phyloP scores from a whole-genome alignment of 352 stramenopile species.

The Phytophthora pisi region DNA sequence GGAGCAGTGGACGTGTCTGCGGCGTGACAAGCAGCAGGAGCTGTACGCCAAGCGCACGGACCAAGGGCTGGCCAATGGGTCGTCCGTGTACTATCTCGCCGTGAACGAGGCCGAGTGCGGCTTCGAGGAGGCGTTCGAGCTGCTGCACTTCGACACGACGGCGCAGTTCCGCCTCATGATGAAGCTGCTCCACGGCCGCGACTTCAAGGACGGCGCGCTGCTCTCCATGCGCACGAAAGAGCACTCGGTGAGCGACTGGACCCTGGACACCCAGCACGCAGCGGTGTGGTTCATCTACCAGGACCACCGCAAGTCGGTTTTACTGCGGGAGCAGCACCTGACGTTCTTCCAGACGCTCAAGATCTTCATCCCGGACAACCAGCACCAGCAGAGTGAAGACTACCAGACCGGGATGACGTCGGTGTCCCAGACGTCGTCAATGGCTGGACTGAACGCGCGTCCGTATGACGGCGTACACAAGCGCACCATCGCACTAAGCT shows the following conservation, averaged over 20 bases:
- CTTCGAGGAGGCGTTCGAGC: constrained; percentile 65
- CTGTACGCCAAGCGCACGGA: constrained; percentile 57
- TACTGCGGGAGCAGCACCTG: constrained; percentile 58
- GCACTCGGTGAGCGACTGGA: constrained; percentile 41
- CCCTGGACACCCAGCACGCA: constrained; percentile 55
- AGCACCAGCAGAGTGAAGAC: constrained; percentile 11
- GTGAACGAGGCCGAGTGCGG: constrained; percentile 63
- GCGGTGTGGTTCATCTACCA: constrained; percentile 69
- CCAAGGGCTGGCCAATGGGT: constrained; percentile 29
- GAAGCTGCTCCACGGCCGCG: constrained; percentile 58
- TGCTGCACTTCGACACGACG: constrained; percentile 64
- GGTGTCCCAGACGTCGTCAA: constrained; percentile 28
- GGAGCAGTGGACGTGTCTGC: constrained; percentile 60
- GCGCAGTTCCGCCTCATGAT: constrained; percentile 65
- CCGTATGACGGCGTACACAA: constrained; percentile 60
- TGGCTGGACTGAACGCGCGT: constrained; percentile 30
- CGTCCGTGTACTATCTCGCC: constrained; percentile 54
- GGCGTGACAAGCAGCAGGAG: constrained; percentile 55
- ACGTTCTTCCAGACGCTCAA: constrained; percentile 74
- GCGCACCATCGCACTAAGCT: constrained; percentile 61
- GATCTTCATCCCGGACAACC: constrained; percentile 53
- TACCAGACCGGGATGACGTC: constrained; percentile 21
- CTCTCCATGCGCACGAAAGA: constrained; percentile 46
- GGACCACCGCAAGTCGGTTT: constrained; percentile 52
- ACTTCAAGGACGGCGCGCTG: constrained; percentile 63